Percentiles rank a stretch among this genome's conserved stretches.
Evolutionary conservation across 164 flowering plant species (phyloP).

Genomic region (Piper betle): DNA sequence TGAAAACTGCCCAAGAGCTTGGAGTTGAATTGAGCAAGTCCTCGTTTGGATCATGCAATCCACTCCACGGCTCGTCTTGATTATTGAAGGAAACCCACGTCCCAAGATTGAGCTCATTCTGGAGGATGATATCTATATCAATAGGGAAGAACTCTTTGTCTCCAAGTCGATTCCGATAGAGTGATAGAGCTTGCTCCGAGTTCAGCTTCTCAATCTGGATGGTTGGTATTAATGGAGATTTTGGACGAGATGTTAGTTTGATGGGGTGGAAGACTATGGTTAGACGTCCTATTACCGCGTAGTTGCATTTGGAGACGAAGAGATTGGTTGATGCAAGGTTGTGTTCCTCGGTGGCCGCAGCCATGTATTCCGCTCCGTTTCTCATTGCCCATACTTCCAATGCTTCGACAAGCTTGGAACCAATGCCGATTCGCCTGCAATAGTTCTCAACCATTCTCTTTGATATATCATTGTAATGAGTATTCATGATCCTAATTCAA

Average conservation of each 20-base stretch:
- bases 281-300: conserved; percentile 19
- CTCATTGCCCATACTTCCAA: conserved; percentile 13
- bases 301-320: conserved; percentile 29
- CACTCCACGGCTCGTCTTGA: conserved; percentile 26
- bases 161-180: conserved; percentile 21
- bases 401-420: conserved; percentile 30
- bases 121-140: conserved; percentile 31
- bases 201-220: conserved; percentile 26
- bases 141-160: conserved; percentile 25
- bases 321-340: conserved; percentile 35
- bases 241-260: not conserved
- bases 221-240: conserved; percentile 9
- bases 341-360: conserved; percentile 31
- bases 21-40: conserved; percentile 13
- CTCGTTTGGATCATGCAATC: conserved; percentile 11
- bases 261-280: conserved; percentile 28
- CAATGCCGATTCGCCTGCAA: conserved; percentile 34
- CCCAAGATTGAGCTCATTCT: conserved; percentile 34
- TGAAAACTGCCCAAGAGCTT: conserved; percentile 38
- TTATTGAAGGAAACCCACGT: conserved; percentile 38
- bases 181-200: conserved; percentile 26
- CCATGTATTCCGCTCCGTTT: conserved; percentile 14
- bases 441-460: not conserved
- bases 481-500: too few relatives aligned
- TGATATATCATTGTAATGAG: too few relatives aligned